phyloP scores from a whole-genome alignment of 331 rosid genomes.

The Quercus phellos region DNA sequence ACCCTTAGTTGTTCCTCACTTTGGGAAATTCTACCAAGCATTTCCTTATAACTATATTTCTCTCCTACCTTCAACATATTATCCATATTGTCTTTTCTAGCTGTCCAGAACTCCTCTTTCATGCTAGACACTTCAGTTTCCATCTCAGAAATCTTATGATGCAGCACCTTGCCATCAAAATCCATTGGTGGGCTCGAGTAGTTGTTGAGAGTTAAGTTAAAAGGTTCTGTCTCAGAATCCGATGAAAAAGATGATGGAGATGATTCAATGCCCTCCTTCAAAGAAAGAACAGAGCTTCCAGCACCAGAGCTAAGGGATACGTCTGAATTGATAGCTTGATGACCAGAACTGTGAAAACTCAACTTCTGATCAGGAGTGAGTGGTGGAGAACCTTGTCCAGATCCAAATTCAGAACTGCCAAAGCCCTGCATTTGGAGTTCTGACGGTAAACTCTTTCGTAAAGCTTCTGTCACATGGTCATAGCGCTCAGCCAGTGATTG shows the following conservation, averaged over 20 bases:
- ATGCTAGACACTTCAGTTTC: slow-evolving; percentile 33
- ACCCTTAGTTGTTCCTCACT: slow-evolving; percentile 38
- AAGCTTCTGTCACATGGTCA: slow-evolving; percentile 23
- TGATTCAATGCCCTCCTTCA: slow-evolving; percentile 40
- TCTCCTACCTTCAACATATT: slow-evolving; percentile 11
- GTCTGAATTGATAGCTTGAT: slow-evolving; percentile 36
- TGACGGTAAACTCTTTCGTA: slow-evolving; percentile 1
- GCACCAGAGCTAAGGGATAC: slow-evolving; percentile 44
- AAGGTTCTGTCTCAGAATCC: slow-evolving; percentile 50
- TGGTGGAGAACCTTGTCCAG: slow-evolving; percentile 28
- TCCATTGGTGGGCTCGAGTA: slow-evolving; percentile 28
- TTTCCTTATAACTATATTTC: slow-evolving; percentile 26
- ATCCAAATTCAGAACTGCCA: slow-evolving; percentile 30
- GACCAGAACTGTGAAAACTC: slow-evolving; percentile 23
- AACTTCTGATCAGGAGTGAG: slow-evolving; percentile 47
- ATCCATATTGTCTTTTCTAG: slow-evolving; percentile 26
- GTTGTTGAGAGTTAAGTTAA: slow-evolving; percentile 16
- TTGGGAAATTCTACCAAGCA: slow-evolving; percentile 26
- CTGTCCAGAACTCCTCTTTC: slow-evolving; percentile 29
- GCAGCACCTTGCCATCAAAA: slow-evolving; percentile 24
- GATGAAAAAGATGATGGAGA: slow-evolving; percentile 41
- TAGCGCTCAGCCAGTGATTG: slow-evolving; percentile 10
- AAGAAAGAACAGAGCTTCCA: slow-evolving; percentile 42
- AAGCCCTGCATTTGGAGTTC: slow-evolving; percentile 37
- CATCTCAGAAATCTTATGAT: slow-evolving; percentile 26